These are phyloP conservation scores for Alternaria panax DNA, from an alignment of 2,329 filamentous ascomycete species.

Conservation along the genomic window DNA sequence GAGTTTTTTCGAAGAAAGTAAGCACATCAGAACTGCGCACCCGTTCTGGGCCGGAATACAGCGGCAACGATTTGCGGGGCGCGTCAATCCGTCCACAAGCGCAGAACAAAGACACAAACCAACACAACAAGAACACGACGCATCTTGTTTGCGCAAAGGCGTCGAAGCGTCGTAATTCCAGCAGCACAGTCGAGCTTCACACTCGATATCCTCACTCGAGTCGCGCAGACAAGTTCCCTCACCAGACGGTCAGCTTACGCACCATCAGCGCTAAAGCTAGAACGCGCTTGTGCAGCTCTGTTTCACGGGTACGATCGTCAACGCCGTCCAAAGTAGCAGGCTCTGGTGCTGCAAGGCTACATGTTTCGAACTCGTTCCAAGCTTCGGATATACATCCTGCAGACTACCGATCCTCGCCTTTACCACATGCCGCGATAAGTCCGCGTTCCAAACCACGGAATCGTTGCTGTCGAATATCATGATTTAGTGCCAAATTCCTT, in stretches of 20 bases:
- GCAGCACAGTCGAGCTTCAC: not conserved
- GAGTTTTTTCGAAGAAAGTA: not conserved
- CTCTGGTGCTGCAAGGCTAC: constrained; percentile 7
- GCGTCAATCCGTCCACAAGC: not conserved
- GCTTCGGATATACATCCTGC: not conserved
- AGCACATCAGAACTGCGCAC: constrained; percentile 2
- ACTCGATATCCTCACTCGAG: not conserved
- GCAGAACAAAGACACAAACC: not conserved
- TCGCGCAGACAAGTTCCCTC: not conserved
- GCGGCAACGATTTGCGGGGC: constrained; percentile 3
- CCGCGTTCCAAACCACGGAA: not conserved
- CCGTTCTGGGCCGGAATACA: constrained; percentile 1
- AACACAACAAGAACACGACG: not conserved
- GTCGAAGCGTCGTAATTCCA: not conserved
- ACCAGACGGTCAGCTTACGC: not conserved
- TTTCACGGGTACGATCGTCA: constrained; percentile 7
- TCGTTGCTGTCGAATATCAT: not conserved
- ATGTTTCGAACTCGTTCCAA: constrained; percentile 13
- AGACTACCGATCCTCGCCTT: not conserved
- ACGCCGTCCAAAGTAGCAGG: not conserved
- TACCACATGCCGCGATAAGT: not conserved
- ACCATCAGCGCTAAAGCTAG: not conserved
- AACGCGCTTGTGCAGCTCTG: not conserved
- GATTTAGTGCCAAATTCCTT: not conserved
- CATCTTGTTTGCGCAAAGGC: not conserved